Evolutionary conservation across 768 basidiomycete species (phyloP).

Genomic region (Boletus reticulatus): DNA sequence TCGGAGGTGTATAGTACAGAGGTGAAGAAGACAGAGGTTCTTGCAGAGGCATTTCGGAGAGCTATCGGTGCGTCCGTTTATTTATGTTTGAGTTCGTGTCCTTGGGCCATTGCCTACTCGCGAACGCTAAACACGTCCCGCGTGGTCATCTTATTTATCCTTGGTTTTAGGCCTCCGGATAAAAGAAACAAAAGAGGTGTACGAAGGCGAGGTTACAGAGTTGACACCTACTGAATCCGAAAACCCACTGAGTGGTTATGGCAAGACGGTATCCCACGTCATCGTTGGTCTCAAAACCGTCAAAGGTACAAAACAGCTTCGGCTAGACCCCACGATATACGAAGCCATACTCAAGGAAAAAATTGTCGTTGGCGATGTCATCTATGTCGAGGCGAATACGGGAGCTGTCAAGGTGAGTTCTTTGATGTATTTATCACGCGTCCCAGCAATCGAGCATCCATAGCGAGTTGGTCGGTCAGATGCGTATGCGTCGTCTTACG

Average conservation of each 20-base stretch:
- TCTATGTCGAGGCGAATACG: constrained; percentile 91
- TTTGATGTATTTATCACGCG: neutral
- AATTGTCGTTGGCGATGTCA: constrained; percentile 94
- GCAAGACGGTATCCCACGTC: constrained; percentile 98
- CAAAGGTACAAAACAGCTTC: constrained; percentile 36
- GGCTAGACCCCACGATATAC: constrained; percentile 73
- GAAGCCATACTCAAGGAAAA: constrained; percentile 98
- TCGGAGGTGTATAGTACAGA: constrained; percentile 79
- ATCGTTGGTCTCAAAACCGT: constrained; percentile 80
- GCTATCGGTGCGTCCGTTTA: constrained; percentile 50
- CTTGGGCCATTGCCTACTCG: too few species aligned
- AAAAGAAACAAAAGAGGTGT: constrained; percentile 99
- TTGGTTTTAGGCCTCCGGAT: constrained; percentile 70
- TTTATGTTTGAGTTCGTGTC: too few species aligned
- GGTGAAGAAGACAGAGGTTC: constrained; percentile 98
- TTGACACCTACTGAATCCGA: constrained; percentile 95
- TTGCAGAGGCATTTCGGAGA: constrained; percentile 80
- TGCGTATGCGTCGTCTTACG: constrained; percentile 96
- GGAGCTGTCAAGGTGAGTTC: constrained; percentile 86
- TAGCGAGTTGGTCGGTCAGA: constrained; percentile 96
- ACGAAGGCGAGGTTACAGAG: constrained; percentile 98
- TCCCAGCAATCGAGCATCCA: neutral
- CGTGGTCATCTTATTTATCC: neutral
- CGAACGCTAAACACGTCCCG: too few species aligned
- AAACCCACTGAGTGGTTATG: constrained; percentile 96